Evolutionary conservation across 108 stramenopile genomes (phyloP).

Genomic region (Parmales sp.): DNA sequence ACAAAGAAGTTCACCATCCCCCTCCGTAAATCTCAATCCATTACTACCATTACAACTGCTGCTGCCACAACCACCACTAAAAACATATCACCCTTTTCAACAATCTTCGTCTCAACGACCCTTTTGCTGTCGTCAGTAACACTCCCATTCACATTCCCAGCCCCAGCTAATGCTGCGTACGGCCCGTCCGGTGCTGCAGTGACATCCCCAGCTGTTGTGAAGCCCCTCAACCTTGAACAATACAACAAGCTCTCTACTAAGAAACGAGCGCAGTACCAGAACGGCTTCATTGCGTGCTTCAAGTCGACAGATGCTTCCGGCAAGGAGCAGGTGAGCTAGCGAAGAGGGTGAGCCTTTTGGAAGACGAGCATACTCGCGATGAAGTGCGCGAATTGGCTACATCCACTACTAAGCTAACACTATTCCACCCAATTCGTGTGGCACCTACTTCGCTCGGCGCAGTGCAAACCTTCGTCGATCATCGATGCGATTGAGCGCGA

Average conservation of each 20-base stretch:
- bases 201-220: neutral
- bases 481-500: neutral
- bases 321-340: neutral
- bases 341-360: neutral
- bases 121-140: neutral
- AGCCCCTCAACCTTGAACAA: neutral
- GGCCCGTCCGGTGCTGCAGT: neutral
- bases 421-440: too few relatives aligned
- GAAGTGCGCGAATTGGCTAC: too few relatives aligned
- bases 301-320: neutral
- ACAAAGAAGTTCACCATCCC: too few relatives aligned
- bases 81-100: too few relatives aligned
- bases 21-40: too few relatives aligned
- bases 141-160: neutral
- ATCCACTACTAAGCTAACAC: too few relatives aligned
- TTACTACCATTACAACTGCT: too few relatives aligned
- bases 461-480: neutral
- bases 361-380: too few relatives aligned
- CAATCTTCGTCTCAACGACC: too few relatives aligned
- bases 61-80: too few relatives aligned
- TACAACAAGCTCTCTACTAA: neutral
- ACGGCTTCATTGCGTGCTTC: neutral
- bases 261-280: slow-evolving; percentile 2
- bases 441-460: too few relatives aligned
- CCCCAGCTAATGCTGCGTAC: neutral